A percentile compares a stretch with the other conserved stretches of the same genome.
These are phyloP conservation scores for Voacanga thouarsii DNA, from an alignment of 257 asterid genomes.

Conservation along the genomic window DNA sequence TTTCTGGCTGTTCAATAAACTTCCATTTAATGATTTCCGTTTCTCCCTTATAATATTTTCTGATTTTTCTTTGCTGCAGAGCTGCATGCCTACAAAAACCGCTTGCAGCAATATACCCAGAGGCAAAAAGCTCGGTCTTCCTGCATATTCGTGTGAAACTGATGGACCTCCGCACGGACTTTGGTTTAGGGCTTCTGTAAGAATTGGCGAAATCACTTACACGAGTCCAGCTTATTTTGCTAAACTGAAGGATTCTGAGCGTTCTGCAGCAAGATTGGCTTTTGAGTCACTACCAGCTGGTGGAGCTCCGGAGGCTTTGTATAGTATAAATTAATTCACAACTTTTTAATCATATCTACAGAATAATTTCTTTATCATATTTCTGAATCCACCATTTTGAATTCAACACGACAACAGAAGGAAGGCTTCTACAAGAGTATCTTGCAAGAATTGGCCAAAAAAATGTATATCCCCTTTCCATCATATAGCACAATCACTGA, in stretches of 20 bases:
- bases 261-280: constrained; percentile 77
- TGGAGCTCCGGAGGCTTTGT: constrained; percentile 47
- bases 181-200: too few species aligned
- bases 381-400: background rate
- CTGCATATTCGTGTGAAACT: constrained; percentile 43
- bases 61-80: background rate
- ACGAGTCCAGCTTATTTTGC: constrained; percentile 43
- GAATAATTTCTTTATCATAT: background rate
- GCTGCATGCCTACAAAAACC: constrained; percentile 51
- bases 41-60: too few species aligned
- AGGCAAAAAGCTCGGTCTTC: constrained; percentile 42
- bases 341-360: background rate
- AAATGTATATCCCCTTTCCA: too few species aligned
- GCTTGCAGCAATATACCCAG: constrained; percentile 59
- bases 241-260: constrained; percentile 74
- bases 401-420: too few species aligned
- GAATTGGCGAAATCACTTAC: constrained; percentile 45
- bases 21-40: too few species aligned
- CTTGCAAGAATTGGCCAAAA: constrained; percentile 56
- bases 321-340: too few species aligned
- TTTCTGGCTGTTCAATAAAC: too few species aligned
- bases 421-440: too few species aligned
- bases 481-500: constrained; percentile 45
- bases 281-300: constrained; percentile 44
- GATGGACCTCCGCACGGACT: constrained; percentile 74